Conservation (phyloP, 1,284 basidiomycete species). For the Boletus sp. region DNA sequence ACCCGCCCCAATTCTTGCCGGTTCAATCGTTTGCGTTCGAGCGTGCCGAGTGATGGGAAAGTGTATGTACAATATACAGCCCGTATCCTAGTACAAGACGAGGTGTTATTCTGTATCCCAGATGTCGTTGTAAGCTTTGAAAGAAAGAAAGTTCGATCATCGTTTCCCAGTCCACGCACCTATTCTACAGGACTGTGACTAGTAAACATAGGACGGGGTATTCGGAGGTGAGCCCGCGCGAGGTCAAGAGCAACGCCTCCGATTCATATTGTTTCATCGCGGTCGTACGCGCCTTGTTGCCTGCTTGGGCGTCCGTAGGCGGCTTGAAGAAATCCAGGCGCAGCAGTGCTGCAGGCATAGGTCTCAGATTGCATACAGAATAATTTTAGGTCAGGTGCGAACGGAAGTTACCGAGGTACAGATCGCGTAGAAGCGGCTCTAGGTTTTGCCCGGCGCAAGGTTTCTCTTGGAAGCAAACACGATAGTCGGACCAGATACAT, state of each 20-base stretch:
- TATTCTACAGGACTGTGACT: background rate
- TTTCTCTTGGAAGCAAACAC: background rate
- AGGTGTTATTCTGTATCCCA: background rate
- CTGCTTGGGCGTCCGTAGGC: no score
- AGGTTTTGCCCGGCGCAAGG: no score
- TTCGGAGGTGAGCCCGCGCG: background rate
- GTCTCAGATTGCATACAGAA: no score
- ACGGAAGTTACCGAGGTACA: no score
- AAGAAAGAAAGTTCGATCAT: background rate
- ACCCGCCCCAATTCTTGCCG: background rate
- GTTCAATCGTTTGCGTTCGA: background rate
- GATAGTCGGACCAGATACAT: background rate
- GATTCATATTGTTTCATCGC: no score
- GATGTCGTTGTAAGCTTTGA: background rate
- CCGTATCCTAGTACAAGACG: background rate
- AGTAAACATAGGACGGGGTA: background rate
- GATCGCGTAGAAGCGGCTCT: no score
- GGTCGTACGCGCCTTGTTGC: background rate
- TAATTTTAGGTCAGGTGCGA: no score
- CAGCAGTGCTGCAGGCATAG: no score
- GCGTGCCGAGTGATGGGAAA: background rate
- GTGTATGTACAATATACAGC: background rate
- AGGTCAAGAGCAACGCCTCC: background rate
- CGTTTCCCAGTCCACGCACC: background rate
- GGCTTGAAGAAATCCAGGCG: no score